phyloP scores from a whole-genome alignment of 441 rosid species.

The Melastoma candidum region DNA sequence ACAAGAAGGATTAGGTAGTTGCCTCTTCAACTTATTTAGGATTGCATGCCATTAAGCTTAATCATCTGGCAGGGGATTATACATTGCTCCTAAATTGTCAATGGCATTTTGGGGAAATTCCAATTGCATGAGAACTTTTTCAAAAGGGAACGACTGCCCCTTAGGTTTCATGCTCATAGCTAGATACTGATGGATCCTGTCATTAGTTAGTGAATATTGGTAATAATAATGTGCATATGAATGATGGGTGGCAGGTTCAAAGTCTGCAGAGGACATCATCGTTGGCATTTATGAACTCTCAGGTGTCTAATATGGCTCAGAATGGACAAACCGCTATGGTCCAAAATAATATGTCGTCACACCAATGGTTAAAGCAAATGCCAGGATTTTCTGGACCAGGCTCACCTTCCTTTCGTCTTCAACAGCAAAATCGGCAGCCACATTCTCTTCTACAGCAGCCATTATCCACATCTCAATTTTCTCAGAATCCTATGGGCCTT shows the following conservation, averaged over 20 bases:
- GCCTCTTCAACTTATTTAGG: too few species aligned
- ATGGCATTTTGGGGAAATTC: too few species aligned
- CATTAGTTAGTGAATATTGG: too few species aligned
- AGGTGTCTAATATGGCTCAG: slow-evolving; percentile 64
- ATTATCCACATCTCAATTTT: slow-evolving; percentile 65
- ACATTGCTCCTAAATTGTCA: too few species aligned
- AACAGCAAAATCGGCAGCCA: slow-evolving; percentile 48
- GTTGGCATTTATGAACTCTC: slow-evolving; percentile 73
- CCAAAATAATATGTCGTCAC: slow-evolving; percentile 52
- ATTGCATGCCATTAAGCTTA: too few species aligned
- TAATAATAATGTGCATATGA: too few species aligned
- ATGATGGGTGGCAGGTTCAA: slow-evolving; percentile 38
- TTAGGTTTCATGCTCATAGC: too few species aligned
- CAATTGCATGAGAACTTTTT: too few species aligned
- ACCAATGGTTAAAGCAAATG: slow-evolving; percentile 93
- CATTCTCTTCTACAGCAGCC: slow-evolving; percentile 72
- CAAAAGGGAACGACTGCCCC: too few species aligned
- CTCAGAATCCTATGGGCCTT: slow-evolving; percentile 56
- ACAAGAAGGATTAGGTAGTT: too few species aligned
- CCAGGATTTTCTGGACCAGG: slow-evolving; percentile 65
- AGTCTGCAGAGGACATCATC: slow-evolving; percentile 66
- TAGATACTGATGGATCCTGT: too few species aligned
- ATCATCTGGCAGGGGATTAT: too few species aligned
- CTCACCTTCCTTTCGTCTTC: slow-evolving; percentile 65
- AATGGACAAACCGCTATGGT: slow-evolving; percentile 66